Percentiles rank a stretch among this genome's conserved stretches.
These are phyloP conservation scores for Xerocomus cyaneibrunnescens DNA, from an alignment of 1,284 basidiomycete species.

Conservation along the genomic window DNA sequence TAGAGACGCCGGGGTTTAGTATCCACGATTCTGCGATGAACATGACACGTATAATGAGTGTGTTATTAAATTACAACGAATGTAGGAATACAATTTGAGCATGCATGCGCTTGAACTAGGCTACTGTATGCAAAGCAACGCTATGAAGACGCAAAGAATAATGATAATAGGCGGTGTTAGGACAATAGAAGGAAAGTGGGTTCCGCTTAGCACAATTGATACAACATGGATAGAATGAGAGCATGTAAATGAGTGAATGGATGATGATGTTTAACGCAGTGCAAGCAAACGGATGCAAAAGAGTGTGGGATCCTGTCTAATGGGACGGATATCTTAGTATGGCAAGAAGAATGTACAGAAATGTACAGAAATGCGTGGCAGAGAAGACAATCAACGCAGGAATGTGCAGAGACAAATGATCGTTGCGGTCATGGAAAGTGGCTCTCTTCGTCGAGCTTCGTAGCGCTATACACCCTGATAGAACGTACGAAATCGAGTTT, in stretches of 20 bases:
- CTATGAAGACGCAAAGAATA: conserved; percentile 11
- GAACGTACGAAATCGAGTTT: conserved; percentile 53
- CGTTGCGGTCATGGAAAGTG: conserved; percentile 22
- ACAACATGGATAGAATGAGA: conserved; percentile 16
- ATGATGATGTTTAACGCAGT: neutral
- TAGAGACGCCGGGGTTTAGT: conserved; percentile 4
- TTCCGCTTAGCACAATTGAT: conserved; percentile 10
- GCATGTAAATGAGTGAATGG: neutral
- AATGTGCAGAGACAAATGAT: neutral
- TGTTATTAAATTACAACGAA: conserved; percentile 10
- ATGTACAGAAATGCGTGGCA: neutral
- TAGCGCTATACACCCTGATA: conserved; percentile 56
- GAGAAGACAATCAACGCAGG: neutral
- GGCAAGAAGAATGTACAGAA: neutral
- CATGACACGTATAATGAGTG: neutral
- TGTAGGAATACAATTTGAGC: conserved; percentile 25
- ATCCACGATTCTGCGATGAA: too few species aligned
- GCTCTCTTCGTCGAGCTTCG: conserved; percentile 30
- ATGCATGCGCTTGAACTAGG: neutral
- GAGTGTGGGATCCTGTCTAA: conserved; percentile 22
- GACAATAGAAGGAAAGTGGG: conserved; percentile 9
- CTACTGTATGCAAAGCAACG: conserved; percentile 11
- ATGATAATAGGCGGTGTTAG: neutral
- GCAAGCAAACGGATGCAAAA: conserved; percentile 10
- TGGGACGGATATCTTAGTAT: conserved; percentile 8